phyloP scores from a whole-genome alignment of 208 protist species.

The Herpetomonas tarakana region DNA sequence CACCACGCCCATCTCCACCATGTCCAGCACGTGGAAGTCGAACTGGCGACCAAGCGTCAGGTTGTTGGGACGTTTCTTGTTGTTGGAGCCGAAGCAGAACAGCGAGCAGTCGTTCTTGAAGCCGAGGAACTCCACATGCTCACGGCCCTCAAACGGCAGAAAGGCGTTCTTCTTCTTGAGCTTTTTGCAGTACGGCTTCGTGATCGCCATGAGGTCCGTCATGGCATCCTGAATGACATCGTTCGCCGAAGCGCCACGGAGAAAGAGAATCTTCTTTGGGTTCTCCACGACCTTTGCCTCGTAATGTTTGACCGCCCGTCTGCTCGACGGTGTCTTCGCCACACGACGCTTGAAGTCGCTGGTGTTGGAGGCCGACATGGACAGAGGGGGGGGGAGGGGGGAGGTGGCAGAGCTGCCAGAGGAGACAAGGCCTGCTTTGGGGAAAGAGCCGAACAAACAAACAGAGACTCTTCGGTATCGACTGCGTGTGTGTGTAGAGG shows the following conservation, averaged over 20 bases:
- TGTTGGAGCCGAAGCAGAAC: constrained; percentile 83
- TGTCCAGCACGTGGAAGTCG: constrained; percentile 89
- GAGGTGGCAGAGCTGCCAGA: background rate
- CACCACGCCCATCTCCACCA: constrained; percentile 85
- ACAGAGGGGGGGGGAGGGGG: background rate
- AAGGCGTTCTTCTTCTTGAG: constrained; percentile 85
- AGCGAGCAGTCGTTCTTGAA: constrained; percentile 93
- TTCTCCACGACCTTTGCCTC: constrained; percentile 88
- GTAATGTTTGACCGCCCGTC: constrained; percentile 76
- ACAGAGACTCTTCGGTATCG: background rate
- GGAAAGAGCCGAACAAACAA: background rate
- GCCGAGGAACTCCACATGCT: constrained; percentile 86
- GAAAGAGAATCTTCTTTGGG: constrained; percentile 73
- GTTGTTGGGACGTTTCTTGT: constrained; percentile 90
- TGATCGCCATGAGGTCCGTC: constrained; percentile 72
- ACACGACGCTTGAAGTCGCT: constrained; percentile 72
- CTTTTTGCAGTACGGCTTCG: constrained; percentile 76
- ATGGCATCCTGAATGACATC: constrained; percentile 69
- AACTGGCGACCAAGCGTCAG: constrained; percentile 83
- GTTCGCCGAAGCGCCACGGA: constrained; percentile 59
- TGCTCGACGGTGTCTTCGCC: constrained; percentile 60
- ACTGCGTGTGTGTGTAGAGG: background rate
- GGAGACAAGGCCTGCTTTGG: too few relatives aligned
- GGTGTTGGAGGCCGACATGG: constrained; percentile 42
- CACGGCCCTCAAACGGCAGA: constrained; percentile 75